Conservation (phyloP, 306 rosid genomes). For the Trifolium pratense region DNA sequence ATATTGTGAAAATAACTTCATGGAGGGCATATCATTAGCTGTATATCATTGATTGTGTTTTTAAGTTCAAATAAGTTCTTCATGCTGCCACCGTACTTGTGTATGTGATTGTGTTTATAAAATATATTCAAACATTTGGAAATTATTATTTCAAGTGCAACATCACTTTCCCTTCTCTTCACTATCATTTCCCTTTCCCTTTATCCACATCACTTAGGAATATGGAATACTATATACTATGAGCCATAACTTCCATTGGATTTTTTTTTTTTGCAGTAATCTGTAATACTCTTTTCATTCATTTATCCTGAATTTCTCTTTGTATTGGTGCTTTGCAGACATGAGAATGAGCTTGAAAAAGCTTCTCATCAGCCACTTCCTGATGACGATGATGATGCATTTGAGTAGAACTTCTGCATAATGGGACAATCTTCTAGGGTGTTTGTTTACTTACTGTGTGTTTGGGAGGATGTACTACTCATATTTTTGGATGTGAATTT, state of each 20-base stretch:
- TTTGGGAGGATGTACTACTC: slow-evolving; percentile 36
- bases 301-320: neutral
- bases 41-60: neutral
- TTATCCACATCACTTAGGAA: neutral
- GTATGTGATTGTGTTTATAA: no score
- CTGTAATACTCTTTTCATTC: neutral
- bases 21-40: neutral
- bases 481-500: slow-evolving; percentile 29
- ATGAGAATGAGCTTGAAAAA: slow-evolving; percentile 63
- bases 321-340: slow-evolving; percentile 48
- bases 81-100: neutral
- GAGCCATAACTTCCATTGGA: neutral
- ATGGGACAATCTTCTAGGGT: slow-evolving; percentile 13
- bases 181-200: neutral
- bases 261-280: neutral
- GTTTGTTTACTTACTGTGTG: slow-evolving; percentile 26
- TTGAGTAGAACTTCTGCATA: slow-evolving; percentile 47
- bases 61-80: neutral
- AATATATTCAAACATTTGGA: neutral
- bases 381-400: slow-evolving; percentile 72
- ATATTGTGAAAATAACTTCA: neutral
- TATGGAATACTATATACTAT: neutral
- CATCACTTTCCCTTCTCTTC: neutral
- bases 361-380: slow-evolving; percentile 85
- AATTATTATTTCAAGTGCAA: neutral